Base-by-base conservation (phyloP, 768 basidiomycete genomes). In the Russula ochroleuca region DNA sequence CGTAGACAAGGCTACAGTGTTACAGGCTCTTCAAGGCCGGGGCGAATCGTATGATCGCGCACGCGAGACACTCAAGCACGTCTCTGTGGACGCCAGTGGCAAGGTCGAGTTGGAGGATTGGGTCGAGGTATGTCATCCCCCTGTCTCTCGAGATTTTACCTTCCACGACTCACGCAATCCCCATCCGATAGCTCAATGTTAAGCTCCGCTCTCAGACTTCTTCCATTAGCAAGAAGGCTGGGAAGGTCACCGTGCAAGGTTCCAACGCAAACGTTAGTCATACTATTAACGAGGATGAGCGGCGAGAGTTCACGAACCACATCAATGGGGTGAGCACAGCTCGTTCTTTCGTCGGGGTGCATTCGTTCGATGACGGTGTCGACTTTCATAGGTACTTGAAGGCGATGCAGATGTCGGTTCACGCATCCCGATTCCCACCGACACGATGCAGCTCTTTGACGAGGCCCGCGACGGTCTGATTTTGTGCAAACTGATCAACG, bases 361-460 rank as follows among this genome's bases (percentile, higher is more conserved):
- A 13, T 40, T 45, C 43, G 2, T 21, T 59, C 17, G 45, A 41
- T 48, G 47, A 59, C 38, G 52, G n/a, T 40, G 25, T 41, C 6
- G 45, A 33, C 37, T 2, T 75, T 19, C 67, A 50, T 68, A 98
- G 95, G 87, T 98, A 35, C 84, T 99, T 64, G 92, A 91, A 70
- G 91, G 90, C 63, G 97, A 98, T 73, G 73, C 85, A 37, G 97
- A 97, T 73, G 80, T 98, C 59, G 86, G 85, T 21, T 75, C 78
- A 63, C 83, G 94, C 48, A 83, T 92, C 67, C 96, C 95, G 6
- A 96, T 98, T 66, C 95, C 94, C 0, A 95, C 94, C 9, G 83
- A 92, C 60, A 98, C 94, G 21, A 97, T 98, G 95, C 97, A 99
- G 69, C 82, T 99, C 67, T 98, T 98, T 71, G 97, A 98, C 72